Evolutionary conservation across 2,329 filamentous ascomycete genomes (phyloP).

Genomic region (Sarocladium strictum): DNA sequence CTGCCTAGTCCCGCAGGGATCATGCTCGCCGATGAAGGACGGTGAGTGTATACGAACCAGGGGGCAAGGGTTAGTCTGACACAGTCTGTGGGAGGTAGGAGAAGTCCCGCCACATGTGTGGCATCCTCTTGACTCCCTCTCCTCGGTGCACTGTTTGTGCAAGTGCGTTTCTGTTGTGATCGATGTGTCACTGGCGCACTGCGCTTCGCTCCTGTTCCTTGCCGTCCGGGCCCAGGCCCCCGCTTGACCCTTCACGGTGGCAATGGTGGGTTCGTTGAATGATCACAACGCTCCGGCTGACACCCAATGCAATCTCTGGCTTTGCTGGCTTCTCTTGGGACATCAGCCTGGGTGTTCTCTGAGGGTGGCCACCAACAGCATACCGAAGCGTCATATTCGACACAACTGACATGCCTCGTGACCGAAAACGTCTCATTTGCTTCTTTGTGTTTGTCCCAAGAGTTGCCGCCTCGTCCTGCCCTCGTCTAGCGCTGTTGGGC

Average conservation of each 20-base stretch:
- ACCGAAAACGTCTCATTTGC: conserved; percentile 9
- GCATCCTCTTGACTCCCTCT: conserved; percentile 4
- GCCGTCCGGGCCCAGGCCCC: conserved; percentile 1
- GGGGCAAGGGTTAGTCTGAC: conserved; percentile 41
- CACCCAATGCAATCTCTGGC: neutral
- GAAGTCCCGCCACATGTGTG: conserved; percentile 2
- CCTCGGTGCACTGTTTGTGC: neutral
- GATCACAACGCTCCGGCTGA: neutral
- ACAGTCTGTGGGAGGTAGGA: conserved; percentile 23
- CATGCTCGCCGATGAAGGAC: conserved; percentile 29
- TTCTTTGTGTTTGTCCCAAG: neutral
- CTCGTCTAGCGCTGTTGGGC: neutral
- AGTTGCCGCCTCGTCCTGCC: neutral
- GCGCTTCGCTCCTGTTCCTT: neutral
- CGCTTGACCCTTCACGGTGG: neutral
- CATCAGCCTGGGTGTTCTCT: neutral
- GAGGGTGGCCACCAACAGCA: neutral
- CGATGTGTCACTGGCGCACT: conserved; percentile 7
- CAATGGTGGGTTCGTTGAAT: neutral
- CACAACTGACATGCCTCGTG: neutral
- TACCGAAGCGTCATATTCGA: conserved; percentile 4
- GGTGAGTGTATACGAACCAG: conserved; percentile 41
- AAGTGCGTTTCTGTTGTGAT: neutral
- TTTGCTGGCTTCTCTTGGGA: neutral
- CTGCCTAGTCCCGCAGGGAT: conserved; percentile 26